Conservation (phyloP, 371 early-diverging fungal species). For the Parasitella parasitica region DNA sequence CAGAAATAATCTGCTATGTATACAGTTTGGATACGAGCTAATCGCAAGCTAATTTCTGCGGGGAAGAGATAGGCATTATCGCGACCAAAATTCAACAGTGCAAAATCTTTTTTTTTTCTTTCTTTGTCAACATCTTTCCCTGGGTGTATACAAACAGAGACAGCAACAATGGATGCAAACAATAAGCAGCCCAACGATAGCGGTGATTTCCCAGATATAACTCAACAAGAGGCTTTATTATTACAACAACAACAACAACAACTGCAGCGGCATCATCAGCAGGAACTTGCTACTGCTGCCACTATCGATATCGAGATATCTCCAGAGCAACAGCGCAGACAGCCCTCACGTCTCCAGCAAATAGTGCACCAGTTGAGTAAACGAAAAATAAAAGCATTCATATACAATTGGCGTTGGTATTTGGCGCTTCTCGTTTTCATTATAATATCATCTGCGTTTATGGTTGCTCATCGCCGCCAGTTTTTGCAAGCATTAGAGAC, state of each 20-base stretch:
- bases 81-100: too few relatives aligned
- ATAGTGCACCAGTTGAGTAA: background rate
- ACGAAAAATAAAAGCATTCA: background rate
- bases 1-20: too few relatives aligned
- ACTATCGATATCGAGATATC: background rate
- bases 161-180: background rate
- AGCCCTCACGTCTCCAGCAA: constrained; percentile 1
- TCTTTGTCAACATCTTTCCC: background rate
- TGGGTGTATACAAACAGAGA: background rate
- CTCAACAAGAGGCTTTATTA: background rate
- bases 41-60: too few relatives aligned
- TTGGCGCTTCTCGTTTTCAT: background rate
- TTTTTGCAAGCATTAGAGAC: constrained; percentile 35
- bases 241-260: background rate
- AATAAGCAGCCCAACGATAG: background rate
- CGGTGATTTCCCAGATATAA: background rate
- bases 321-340: background rate
- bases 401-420: constrained; percentile 13
- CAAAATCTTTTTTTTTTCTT: background rate
- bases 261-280: background rate
- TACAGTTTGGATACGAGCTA: too few relatives aligned
- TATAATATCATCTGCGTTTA: constrained; percentile 5
- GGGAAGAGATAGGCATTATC: too few relatives aligned
- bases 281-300: background rate
- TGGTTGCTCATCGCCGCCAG: constrained; percentile 30